phyloP scores from a whole-genome alignment of 1,139 yeast species.

The Scheffersomyces insectosa region DNA sequence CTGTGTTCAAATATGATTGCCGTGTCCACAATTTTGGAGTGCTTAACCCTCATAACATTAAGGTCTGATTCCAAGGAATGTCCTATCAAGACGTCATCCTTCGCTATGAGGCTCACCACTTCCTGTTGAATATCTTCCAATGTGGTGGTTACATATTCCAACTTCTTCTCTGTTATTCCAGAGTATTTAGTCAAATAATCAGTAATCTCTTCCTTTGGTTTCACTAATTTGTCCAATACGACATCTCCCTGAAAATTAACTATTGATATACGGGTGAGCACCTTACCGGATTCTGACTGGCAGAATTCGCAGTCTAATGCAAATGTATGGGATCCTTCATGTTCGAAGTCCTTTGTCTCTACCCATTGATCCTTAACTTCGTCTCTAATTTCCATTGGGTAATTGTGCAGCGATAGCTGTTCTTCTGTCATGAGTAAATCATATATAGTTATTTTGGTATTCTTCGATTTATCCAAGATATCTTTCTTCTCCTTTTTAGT shows the following conservation, averaged over 20 bases:
- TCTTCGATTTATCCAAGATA: conserved; percentile 31
- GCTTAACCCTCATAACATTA: conserved; percentile 57
- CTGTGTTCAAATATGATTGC: conserved; percentile 68
- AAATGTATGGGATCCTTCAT: conserved; percentile 61
- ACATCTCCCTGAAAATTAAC: conserved; percentile 62
- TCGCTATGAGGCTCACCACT: conserved; percentile 45
- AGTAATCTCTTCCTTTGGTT: conserved; percentile 69
- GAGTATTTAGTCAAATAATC: conserved; percentile 84
- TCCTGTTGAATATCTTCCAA: conserved; percentile 65
- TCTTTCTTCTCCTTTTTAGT: conserved; percentile 53
- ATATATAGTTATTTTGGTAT: conserved; percentile 45
- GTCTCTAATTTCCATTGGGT: conserved; percentile 56
- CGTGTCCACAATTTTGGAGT: conserved; percentile 69
- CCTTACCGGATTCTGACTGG: conserved; percentile 58
- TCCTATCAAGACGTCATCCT: conserved; percentile 63
- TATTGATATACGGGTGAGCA: conserved; percentile 75
- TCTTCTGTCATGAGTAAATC: conserved; percentile 53
- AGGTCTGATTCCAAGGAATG: conserved; percentile 75
- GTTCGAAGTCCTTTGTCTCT: conserved; percentile 53
- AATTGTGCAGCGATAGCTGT: conserved; percentile 48
- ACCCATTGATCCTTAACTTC: conserved; percentile 47
- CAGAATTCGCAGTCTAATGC: conserved; percentile 97
- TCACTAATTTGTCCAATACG: conserved; percentile 71
- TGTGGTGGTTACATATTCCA: conserved; percentile 64
- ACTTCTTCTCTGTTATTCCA: conserved; percentile 76